phyloP scores from a whole-genome alignment of 2,329 filamentous ascomycete genomes.

The Talaromyces sp. region DNA sequence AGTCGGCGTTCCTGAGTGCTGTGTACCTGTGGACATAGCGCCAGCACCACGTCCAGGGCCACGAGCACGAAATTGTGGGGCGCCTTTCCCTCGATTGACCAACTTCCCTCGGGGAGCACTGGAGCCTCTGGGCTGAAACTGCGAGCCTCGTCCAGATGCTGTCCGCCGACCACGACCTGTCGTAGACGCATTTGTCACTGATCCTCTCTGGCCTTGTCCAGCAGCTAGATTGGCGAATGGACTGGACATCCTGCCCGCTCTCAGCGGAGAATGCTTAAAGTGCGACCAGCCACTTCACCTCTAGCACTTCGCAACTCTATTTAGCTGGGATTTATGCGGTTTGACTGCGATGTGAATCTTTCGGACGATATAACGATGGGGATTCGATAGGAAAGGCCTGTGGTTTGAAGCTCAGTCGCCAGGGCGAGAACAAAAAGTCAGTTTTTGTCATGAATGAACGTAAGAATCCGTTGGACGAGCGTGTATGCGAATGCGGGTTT shows the following conservation, averaged over 20 bases:
- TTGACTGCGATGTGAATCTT: too few species aligned
- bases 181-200: slow-evolving; percentile 19
- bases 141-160: slow-evolving; percentile 12
- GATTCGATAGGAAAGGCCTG: slow-evolving; percentile 5
- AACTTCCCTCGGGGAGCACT: slow-evolving; percentile 18
- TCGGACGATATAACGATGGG: too few species aligned
- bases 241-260: slow-evolving; percentile 35
- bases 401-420: slow-evolving; percentile 15
- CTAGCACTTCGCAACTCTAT: not conserved
- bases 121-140: slow-evolving; percentile 20
- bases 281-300: slow-evolving; percentile 13
- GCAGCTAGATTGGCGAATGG: slow-evolving; percentile 33
- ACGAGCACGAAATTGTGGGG: slow-evolving; percentile 20
- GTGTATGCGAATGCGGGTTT: too few species aligned
- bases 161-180: slow-evolving; percentile 31
- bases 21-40: slow-evolving; percentile 16
- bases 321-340: not conserved
- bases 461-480: not conserved
- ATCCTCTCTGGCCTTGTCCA: slow-evolving; percentile 28
- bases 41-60: slow-evolving; percentile 24
- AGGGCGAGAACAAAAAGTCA: slow-evolving; percentile 22
- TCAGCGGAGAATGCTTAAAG: slow-evolving; percentile 25
- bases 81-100: not conserved
- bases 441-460: slow-evolving; percentile 9
- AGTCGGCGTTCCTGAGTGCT: slow-evolving; percentile 4